Percentiles rank a stretch among this genome's conserved stretches.
These are phyloP conservation scores for Phytophthora hybrid DNA, from an alignment of 352 stramenopile genomes.

Conservation along the genomic window DNA sequence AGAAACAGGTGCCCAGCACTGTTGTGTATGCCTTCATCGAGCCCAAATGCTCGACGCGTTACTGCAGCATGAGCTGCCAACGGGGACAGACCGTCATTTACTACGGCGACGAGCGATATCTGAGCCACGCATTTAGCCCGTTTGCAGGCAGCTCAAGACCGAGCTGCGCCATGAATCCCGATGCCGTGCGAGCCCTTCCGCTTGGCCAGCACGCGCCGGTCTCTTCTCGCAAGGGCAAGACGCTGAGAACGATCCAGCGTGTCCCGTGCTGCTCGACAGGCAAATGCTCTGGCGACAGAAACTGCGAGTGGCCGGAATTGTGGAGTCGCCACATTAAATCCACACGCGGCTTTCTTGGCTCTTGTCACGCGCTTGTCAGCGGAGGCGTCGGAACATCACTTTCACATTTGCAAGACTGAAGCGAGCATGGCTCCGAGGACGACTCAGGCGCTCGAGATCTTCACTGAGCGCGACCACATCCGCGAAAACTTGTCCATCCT, in stretches of 20 bases:
- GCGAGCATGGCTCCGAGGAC: slow-evolving; percentile 18
- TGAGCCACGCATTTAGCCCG: not conserved
- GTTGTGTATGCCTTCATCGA: too few relatives aligned
- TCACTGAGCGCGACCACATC: slow-evolving; percentile 29
- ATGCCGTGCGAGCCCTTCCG: slow-evolving; percentile 5
- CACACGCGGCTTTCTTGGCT: slow-evolving; percentile 23
- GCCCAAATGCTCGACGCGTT: not conserved
- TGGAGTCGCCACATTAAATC: slow-evolving; percentile 19
- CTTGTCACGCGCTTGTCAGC: slow-evolving; percentile 9
- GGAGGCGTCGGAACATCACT: slow-evolving; percentile 22
- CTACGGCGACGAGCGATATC: not conserved
- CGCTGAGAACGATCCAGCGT: slow-evolving; percentile 20
- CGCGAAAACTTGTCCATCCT: slow-evolving; percentile 34
- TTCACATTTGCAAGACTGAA: slow-evolving; percentile 19
- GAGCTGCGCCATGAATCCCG: not conserved
- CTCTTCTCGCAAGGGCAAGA: slow-evolving; percentile 18
- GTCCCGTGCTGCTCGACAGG: slow-evolving; percentile 20
- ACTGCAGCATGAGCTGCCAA: not conserved
- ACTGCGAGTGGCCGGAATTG: slow-evolving; percentile 26
- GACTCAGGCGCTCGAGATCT: slow-evolving; percentile 27
- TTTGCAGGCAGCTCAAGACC: too few relatives aligned
- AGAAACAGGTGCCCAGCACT: too few relatives aligned
- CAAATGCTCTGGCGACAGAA: slow-evolving; percentile 39
- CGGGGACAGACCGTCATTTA: not conserved
- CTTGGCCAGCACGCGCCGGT: not conserved